These are phyloP conservation scores for Coniochaeta pulveracea DNA, from an alignment of 2,329 filamentous ascomycete species.

Conservation along the genomic window DNA sequence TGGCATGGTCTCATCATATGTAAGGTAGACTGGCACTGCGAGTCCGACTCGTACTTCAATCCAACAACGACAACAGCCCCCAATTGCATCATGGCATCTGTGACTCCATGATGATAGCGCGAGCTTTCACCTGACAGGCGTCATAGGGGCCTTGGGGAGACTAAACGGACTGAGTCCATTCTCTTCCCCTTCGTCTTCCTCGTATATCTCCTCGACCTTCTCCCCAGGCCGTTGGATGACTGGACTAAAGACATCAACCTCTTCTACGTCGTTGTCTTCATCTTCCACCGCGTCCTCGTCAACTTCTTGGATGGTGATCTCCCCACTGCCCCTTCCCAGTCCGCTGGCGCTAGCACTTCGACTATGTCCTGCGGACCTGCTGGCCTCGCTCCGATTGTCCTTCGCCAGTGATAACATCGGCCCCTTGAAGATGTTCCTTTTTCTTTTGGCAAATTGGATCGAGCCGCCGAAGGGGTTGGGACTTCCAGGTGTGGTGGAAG, in stretches of 20 bases:
- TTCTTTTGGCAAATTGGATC: conserved; percentile 70
- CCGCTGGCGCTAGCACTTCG: conserved; percentile 52
- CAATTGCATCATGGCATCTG: no score
- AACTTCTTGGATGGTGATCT: conserved; percentile 62
- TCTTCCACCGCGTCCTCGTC: conserved; percentile 41
- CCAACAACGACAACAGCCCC: no score
- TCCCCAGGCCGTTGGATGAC: conserved; percentile 9
- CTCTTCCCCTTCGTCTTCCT: conserved; percentile 6
- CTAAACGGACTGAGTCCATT: not conserved
- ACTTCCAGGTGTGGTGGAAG: conserved; percentile 27
- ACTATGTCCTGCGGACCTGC: conserved; percentile 28
- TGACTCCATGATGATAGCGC: no score
- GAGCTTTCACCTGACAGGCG: no score
- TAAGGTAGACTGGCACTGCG: no score
- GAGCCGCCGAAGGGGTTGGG: conserved; percentile 36
- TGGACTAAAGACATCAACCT: conserved; percentile 10
- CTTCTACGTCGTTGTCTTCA: conserved; percentile 39
- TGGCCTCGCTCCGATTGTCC: conserved; percentile 15
- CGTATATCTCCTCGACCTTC: conserved; percentile 9
- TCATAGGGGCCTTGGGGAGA: not conserved
- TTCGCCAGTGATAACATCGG: conserved; percentile 51
- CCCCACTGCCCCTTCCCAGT: conserved; percentile 56
- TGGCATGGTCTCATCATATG: no score
- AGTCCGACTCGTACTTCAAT: no score
- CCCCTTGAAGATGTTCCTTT: conserved; percentile 73